Base-by-base conservation (phyloP, 345 rosid species). In the Salix koriyanagi region DNA sequence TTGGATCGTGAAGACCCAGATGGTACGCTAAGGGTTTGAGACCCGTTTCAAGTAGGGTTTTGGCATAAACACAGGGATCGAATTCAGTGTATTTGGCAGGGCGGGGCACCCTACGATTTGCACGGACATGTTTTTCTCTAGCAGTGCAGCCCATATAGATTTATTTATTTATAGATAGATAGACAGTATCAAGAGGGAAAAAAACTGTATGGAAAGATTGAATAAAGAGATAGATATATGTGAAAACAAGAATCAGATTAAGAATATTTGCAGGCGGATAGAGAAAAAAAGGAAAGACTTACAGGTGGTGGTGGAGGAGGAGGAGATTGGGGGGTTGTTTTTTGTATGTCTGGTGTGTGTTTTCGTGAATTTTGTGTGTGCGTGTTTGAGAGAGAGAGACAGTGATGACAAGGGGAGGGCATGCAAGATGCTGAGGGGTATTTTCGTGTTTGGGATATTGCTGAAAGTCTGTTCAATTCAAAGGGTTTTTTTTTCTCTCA, bases 61-160 rank as follows among this genome's bases (percentile, higher is more conserved):
- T 85, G 37, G 81, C 82, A 41, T 85, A 79, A 80, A 89, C 83
- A 46, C 87, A 86, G 7, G 94, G 94, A 83, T 91, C 92, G 80
- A 81, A 84, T 71, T 89, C 91, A 71, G 87, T 58, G 64, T 58
- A 81, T 78, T 86, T 89, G 67, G 72, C 79, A 75, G 92, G 88
- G 87, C 91, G 93, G 60, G 80, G 93, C 52, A 77, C n/a, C 82
- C 86, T 87, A 37, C 96, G 83, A 74, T 77, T 87, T 13, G 90
- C 77, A 28, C 88, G 86, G 75, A 88, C 75, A 64, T 86, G 93
- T 84, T 89, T 89, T 74, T 86, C 90, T 44, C 92, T 91, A 37
- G 84, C 87, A 65, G 91, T 84, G 84, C 95, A 89, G 18, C 95
- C 95, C 95, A 89, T 89, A 26, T 12, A 60, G 4, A 58, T 58